These are phyloP conservation scores for Camellia oleifera DNA, from an alignment of 179 eudicot genomes.

Conservation along the genomic window DNA sequence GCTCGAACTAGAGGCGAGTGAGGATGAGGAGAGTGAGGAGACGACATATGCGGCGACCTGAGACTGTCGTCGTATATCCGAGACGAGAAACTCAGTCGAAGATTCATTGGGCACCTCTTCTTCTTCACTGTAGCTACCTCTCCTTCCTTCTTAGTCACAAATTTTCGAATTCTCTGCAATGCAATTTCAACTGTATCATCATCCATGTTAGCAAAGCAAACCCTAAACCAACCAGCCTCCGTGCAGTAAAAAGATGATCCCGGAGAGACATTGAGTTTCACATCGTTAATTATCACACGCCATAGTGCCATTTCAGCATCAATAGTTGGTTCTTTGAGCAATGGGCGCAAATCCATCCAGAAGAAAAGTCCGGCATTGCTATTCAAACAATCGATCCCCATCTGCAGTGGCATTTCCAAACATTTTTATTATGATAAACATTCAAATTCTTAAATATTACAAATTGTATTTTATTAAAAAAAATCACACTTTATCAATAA, in stretches of 20 bases:
- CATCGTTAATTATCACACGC: slow-evolving; percentile 56
- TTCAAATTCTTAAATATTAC: too few relatives aligned
- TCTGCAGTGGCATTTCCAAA: too few relatives aligned
- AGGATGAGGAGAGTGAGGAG: slow-evolving; percentile 56
- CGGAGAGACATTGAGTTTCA: slow-evolving; percentile 83
- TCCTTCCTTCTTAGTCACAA: slow-evolving; percentile 29
- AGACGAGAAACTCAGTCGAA: slow-evolving; percentile 46
- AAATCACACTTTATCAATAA: too few relatives aligned
- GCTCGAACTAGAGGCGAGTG: slow-evolving; percentile 64
- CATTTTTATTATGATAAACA: too few relatives aligned
- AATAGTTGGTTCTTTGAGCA: slow-evolving; percentile 38
- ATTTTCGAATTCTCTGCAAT: slow-evolving; percentile 44
- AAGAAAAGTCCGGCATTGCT: slow-evolving; percentile 69
- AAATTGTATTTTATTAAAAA: too few relatives aligned
- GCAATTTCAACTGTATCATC: slow-evolving; percentile 49
- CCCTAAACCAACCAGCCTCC: slow-evolving; percentile 93
- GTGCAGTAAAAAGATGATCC: slow-evolving; percentile 75
- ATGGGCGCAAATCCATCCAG: slow-evolving; percentile 74
- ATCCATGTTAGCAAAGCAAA: slow-evolving; percentile 87
- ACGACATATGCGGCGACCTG: slow-evolving; percentile 37
- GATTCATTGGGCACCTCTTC: slow-evolving; percentile 35
- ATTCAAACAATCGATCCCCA: slow-evolving; percentile 50
- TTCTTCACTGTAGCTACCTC: slow-evolving; percentile 17
- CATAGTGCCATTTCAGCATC: slow-evolving; percentile 63
- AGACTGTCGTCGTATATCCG: slow-evolving; percentile 35